Conservation (phyloP, 768 basidiomycete species). For the Inosperma sp. region DNA sequence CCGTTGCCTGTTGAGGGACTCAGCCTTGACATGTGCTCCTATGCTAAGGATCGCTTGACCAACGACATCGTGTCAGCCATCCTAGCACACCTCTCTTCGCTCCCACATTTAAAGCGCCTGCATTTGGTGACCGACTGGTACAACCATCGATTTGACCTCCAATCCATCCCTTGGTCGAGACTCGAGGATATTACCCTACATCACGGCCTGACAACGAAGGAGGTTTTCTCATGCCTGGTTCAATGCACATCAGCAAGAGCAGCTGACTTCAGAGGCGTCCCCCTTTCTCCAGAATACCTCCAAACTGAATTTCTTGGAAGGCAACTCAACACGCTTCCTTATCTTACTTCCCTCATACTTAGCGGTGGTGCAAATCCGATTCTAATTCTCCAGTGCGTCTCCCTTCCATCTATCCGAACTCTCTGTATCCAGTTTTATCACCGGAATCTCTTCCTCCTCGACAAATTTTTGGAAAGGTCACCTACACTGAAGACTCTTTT, state of each 20-base stretch:
- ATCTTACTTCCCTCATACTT: neutral
- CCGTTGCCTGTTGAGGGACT: neutral
- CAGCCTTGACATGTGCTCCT: neutral
- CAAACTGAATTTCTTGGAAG: neutral
- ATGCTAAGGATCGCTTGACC: neutral
- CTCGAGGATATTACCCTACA: neutral
- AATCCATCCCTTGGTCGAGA: neutral
- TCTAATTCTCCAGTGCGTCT: neutral
- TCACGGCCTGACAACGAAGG: neutral
- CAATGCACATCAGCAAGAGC: slow-evolving; percentile 5
- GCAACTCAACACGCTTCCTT: neutral
- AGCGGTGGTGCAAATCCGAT: neutral
- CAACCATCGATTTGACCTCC: neutral
- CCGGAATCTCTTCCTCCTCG: neutral
- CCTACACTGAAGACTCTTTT: neutral
- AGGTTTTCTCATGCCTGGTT: neutral
- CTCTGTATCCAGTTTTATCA: neutral
- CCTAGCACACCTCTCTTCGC: neutral
- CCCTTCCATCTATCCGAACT: neutral
- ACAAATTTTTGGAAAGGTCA: neutral
- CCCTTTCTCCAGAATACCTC: neutral
- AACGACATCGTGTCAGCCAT: neutral
- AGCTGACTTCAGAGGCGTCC: neutral
- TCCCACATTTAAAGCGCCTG: slow-evolving; percentile 1
- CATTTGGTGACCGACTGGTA: neutral